Conservation (phyloP, 2,329 filamentous ascomycete genomes). For the Sarocladium kiliense region DNA sequence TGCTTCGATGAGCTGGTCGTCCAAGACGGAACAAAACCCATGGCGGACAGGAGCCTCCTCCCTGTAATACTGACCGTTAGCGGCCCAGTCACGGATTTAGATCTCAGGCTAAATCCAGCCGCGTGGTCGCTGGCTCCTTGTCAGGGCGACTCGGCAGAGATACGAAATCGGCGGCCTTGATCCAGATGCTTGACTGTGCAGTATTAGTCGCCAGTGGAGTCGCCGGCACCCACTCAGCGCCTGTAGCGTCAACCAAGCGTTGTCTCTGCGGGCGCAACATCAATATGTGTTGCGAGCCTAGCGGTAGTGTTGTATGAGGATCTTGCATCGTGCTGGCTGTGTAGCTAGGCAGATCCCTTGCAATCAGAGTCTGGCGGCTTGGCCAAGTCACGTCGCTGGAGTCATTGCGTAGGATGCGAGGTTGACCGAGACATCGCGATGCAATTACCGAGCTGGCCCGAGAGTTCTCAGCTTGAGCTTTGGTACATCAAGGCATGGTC, state of each 20-base stretch:
- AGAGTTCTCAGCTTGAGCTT: background rate
- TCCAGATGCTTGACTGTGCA: slow-evolving; percentile 8
- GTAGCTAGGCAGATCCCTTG: background rate
- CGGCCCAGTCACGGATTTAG: slow-evolving; percentile 1
- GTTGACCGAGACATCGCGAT: background rate
- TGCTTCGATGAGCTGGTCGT: too few species aligned
- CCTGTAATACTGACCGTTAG: background rate
- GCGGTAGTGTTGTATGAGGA: background rate
- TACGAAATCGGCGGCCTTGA: slow-evolving; percentile 5
- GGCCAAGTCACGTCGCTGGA: background rate
- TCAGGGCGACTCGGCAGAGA: slow-evolving; percentile 1
- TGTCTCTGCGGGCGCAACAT: slow-evolving; percentile 3
- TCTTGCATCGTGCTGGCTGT: background rate
- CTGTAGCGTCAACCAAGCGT: slow-evolving; percentile 8
- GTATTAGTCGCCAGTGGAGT: slow-evolving; percentile 7
- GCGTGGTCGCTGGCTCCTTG: slow-evolving; percentile 1
- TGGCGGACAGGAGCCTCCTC: too few species aligned
- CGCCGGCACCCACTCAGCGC: background rate
- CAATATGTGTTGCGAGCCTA: slow-evolving; percentile 2
- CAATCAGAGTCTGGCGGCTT: background rate
- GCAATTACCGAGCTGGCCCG: slow-evolving; percentile 4
- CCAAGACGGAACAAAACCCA: too few species aligned
- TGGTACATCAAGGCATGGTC: too few species aligned
- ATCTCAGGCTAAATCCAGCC: slow-evolving; percentile 9
- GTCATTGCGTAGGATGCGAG: background rate